Evolutionary conservation across 345 rosid genomes (phyloP), one percentile per base, ranked within the genome.

Genomic region (Adansonia digitata): DNA sequence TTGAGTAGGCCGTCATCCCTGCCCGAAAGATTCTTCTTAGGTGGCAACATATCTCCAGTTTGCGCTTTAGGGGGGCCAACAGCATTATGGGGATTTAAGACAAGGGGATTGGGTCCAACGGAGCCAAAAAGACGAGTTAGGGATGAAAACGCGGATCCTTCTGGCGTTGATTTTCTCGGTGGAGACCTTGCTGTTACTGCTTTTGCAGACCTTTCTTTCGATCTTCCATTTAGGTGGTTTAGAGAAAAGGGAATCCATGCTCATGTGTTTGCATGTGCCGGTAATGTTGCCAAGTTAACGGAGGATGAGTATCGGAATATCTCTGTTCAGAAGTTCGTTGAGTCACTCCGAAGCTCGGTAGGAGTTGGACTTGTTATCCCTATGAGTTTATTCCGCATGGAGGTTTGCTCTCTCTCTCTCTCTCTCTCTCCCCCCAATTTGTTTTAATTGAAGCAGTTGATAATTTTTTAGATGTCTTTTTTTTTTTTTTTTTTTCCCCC

Each of bases 311-410:
- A 84, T 76, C 82, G 74, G 60, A 86, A 82, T 77, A 84, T 93
- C 67, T 83, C 86, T 65, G 77, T 81, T 53, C 77, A 77, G 43
- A 91, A 85, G 81, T 90, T 93, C 66, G 68, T 80, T 31, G 84
- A 89, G 73, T 86, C 97, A 48, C 79, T 79, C 48, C 85, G 99
- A 75, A 91, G 86, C 73, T 86, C 99, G 6, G 88, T 84, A 20
- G 99, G 99, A 75, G 94, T 72, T 78, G 99, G 99, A 65, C 76
- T 95, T 55, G 96, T 95, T 75, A 75, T 95, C 49, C 98, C 99
- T 35, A 88, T 91, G 12, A 84, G 78, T 82, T 75, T 89, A n/a
- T 86, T 91, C 81, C 97, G 98, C 39, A 74, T 95, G 85, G 99
- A 95, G 99, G 98, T 93, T 63, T 83, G 88, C 29, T 22, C 27